Evolutionary conservation across 2,329 filamentous ascomycete species (phyloP).

Genomic region (Nothophaeocryptopus gaeumannii): DNA sequence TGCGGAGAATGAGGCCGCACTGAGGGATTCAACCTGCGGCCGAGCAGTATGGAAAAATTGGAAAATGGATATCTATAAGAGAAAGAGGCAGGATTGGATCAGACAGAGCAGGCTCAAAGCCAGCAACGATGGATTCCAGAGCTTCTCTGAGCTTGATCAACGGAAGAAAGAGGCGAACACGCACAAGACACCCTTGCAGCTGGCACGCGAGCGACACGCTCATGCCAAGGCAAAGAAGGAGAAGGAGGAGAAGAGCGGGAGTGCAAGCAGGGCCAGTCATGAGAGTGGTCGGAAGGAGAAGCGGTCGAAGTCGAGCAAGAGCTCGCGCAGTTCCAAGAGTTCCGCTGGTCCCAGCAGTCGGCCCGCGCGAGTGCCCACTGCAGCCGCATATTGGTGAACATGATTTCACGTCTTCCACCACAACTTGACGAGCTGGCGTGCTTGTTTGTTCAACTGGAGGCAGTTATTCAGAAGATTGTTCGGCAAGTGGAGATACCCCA

Average conservation of each 20-base stretch:
- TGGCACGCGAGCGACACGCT: slow-evolving; percentile 57
- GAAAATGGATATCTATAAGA: slow-evolving; percentile 69
- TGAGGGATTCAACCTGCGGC: slow-evolving; percentile 65
- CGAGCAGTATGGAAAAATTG: slow-evolving; percentile 71
- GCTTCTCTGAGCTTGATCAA: slow-evolving; percentile 46
- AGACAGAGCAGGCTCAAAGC: slow-evolving; percentile 54
- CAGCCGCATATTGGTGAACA: slow-evolving; percentile 6
- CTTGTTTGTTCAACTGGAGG: not conserved
- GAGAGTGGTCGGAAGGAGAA: slow-evolving; percentile 21
- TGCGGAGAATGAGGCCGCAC: slow-evolving; percentile 54
- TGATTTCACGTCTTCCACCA: too few relatives aligned
- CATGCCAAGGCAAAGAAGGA: slow-evolving; percentile 42
- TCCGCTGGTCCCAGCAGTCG: slow-evolving; percentile 6
- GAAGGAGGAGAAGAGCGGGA: slow-evolving; percentile 25
- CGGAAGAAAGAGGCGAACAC: slow-evolving; percentile 23
- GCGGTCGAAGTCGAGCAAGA: slow-evolving; percentile 20
- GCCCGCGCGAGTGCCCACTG: slow-evolving; percentile 6
- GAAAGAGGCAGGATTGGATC: slow-evolving; percentile 62
- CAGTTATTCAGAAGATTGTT: too few relatives aligned
- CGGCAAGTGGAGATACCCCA: slow-evolving; percentile 17
- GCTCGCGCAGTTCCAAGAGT: slow-evolving; percentile 6
- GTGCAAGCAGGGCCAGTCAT: slow-evolving; percentile 3
- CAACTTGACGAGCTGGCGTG: not conserved
- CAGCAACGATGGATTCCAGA: slow-evolving; percentile 51
- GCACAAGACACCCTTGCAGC: slow-evolving; percentile 53